Evolutionary conservation across 495 filamentous ascomycete genomes (phyloP).

Genomic region (Elasticomyces elasticus): DNA sequence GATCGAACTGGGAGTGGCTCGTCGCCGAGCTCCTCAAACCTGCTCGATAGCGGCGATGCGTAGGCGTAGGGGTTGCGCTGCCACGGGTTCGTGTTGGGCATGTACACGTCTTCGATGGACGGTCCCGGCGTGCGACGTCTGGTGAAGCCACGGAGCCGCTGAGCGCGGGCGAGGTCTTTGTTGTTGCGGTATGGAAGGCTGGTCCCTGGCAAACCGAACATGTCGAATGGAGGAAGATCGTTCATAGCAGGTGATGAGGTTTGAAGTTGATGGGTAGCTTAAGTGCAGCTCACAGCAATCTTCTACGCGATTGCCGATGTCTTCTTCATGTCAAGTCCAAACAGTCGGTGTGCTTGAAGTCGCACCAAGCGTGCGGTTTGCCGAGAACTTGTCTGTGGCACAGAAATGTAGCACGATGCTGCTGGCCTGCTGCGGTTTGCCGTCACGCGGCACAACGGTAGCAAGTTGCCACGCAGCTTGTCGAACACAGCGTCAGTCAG

Average conservation of each 20-base stretch:
- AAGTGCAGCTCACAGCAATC: not conserved
- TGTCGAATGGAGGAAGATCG: not conserved
- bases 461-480: not conserved
- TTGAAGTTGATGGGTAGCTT: not conserved
- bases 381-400: not conserved
- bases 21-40: not conserved
- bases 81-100: not conserved
- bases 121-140: not conserved
- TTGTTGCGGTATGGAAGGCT: not conserved
- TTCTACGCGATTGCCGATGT: no score
- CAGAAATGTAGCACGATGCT: not conserved
- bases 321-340: no score
- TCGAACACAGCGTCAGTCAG: not conserved
- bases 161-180: not conserved
- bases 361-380: not conserved
- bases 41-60: not conserved
- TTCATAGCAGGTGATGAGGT: not conserved
- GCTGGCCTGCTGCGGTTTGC: not conserved
- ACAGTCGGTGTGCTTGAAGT: no score
- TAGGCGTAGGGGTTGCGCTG: not conserved
- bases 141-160: not conserved
- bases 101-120: not conserved
- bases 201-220: not conserved
- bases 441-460: not conserved
- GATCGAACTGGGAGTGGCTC: not conserved